Evolutionary conservation across 2,329 filamentous ascomycete genomes (phyloP), one percentile per base, ranked within the genome.

Genomic region (Rachicladosporium sp.): DNA sequence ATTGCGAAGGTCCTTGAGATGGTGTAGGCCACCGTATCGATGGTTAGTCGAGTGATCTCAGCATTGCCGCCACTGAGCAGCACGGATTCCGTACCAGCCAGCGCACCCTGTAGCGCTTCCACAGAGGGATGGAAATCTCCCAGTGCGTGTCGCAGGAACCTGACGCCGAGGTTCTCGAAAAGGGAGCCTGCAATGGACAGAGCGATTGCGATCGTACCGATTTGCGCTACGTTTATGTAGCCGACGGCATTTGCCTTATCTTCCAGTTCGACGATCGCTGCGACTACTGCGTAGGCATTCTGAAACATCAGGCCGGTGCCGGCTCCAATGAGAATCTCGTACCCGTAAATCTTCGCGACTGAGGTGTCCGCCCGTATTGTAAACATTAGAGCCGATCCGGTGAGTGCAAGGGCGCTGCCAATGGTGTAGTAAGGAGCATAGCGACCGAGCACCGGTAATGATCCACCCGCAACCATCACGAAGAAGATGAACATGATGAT

Each of bases 391-490:
- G 55, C 57, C 9, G 53, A 55, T 1, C 63, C 66, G 4, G 58
- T 46, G 2, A 60, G 42, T 10, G 58, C 49, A 3, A 67, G 43
- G 7, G 58, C 32, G 3, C 60, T 57, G 3, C 60, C 58, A 31
- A 57, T 40, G 2, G 65, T 39, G 47, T 58, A 70, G 56, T 54
- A 68, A 0, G 57, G 60, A 53, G 57, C 59, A 48, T 64, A 67
- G 29, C 57, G 55, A 27, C 62, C 59, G 2, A 62, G 43, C 2
- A 48, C 50, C 0, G 61, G 57, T 31, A 72, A 56, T 2, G 65
- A 35, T 4, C 47, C 51, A 6, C 66, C 67, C 23, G 59, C 61
- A 6, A 59, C 15, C 37, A 67, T 50, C 12, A 58, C 52, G 31
- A 52, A 48, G 31, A 59, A 43, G 9, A 63, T 56, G 1, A 63